These are phyloP conservation scores for Monsonia emarginata DNA, from an alignment of 441 rosid genomes.

Conservation along the genomic window DNA sequence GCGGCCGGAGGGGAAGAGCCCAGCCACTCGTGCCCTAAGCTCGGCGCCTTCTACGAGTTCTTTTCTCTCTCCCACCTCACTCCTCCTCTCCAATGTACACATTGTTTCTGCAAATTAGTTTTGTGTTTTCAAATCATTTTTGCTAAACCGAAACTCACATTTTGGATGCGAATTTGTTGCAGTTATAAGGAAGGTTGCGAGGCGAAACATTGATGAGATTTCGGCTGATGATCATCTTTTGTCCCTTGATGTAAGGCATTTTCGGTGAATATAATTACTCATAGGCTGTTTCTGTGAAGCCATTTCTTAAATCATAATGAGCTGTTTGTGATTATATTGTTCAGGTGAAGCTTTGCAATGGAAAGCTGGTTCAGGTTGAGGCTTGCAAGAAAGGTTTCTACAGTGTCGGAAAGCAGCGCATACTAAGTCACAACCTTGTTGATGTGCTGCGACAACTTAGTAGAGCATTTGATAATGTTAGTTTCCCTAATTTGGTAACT, in stretches of 20 bases:
- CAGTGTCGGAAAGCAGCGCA: constrained; percentile 50
- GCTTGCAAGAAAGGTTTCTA: constrained; percentile 55
- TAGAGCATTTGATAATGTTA: constrained; percentile 59
- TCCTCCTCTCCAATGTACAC: constrained; percentile 54
- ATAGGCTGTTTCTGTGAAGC: not conserved
- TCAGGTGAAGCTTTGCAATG: constrained; percentile 43
- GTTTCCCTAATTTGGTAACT: constrained; percentile 14
- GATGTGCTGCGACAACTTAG: constrained; percentile 56
- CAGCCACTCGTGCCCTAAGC: constrained; percentile 56
- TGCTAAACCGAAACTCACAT: not conserved
- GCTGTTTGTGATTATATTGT: constrained; percentile 24
- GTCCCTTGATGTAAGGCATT: constrained; percentile 60
- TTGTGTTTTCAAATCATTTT: not conserved
- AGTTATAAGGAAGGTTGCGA: constrained; percentile 54
- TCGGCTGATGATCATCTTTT: constrained; percentile 63
- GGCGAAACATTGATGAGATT: constrained; percentile 50
- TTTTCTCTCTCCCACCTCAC: constrained; percentile 60
- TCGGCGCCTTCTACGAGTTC: constrained; percentile 60
- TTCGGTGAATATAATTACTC: not conserved
- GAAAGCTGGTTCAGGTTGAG: constrained; percentile 57
- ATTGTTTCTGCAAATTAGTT: not conserved
- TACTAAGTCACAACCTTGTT: constrained; percentile 49
- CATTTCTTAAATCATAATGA: not conserved
- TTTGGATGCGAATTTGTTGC: constrained; percentile 13
- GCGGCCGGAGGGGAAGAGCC: constrained; percentile 39